Evolutionary conservation across 2,329 filamentous ascomycete species (phyloP), one percentile per base, ranked within the genome.

Genomic region (Paracoccidioides brasiliensis): DNA sequence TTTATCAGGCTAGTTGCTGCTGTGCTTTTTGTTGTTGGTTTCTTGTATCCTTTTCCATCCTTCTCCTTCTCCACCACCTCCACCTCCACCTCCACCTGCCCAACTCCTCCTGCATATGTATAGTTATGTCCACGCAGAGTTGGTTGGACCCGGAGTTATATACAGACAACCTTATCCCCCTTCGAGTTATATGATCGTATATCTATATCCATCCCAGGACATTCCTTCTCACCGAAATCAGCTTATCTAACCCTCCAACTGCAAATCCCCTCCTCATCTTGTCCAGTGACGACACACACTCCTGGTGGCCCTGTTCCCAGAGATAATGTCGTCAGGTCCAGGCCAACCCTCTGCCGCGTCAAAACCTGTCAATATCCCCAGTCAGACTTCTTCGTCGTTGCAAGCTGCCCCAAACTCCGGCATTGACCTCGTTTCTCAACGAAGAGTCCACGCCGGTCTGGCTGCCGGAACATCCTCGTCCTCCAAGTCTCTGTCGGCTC

Each of bases 371-470:
- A 72, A 67, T 58, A 65, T 64, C 52, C 60, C 66, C 14, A 70
- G 64, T 60, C 65, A 69, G 56, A 63, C 69, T 42, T 58, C 61
- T 37, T 61, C 66, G 14, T 62, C 69, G 55, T 58, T 68, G 44
- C 60, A 69, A 53, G 68, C 68, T 45, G 64, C 72, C 54, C 62
- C 65, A 4, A 51, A 63, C 54, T 57, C 64, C n/a, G 61, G 64
- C 53, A 53, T 63, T 40, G 73, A 75, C 38, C 64, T 61, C 42
- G 62, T 69, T 53, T 64, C 61, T 49, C 72, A 75, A 59, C 67
- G 73, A 60, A 70, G 73, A 52, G 68, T 67, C 32, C 69, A 70
- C 55, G 72, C 69, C 40, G 72, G 67, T 55, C 70, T 71, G 61
- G 72, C 71, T 9, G 60, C 71, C 49, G 70, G 69, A 22, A 63